phyloP scores from a whole-genome alignment of 306 rosid species.

The Vicia faba region DNA sequence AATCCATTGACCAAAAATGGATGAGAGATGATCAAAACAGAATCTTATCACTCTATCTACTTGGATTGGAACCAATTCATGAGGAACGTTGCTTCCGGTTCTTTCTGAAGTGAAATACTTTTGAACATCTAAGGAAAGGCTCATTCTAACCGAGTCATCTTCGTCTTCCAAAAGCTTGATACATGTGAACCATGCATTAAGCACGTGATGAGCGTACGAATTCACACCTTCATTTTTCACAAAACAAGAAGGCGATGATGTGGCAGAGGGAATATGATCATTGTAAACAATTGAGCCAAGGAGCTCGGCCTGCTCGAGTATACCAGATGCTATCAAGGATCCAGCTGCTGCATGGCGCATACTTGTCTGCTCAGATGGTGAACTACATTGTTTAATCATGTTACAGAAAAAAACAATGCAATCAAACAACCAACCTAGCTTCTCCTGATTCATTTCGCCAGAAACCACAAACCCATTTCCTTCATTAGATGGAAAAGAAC shows the following conservation, averaged over 20 bases:
- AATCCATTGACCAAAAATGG: slow-evolving; percentile 82
- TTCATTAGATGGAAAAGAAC: slow-evolving; percentile 47
- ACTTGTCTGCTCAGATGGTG: slow-evolving; percentile 68
- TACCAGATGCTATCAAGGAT: slow-evolving; percentile 80
- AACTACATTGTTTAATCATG: slow-evolving; percentile 61
- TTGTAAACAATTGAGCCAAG: slow-evolving; percentile 51
- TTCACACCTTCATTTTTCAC: slow-evolving; percentile 56
- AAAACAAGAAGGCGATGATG: slow-evolving; percentile 40
- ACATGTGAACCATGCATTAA: slow-evolving; percentile 81
- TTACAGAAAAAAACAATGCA: slow-evolving; percentile 61
- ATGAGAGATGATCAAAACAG: slow-evolving; percentile 81
- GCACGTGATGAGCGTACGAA: slow-evolving; percentile 64
- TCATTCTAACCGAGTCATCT: slow-evolving; percentile 70
- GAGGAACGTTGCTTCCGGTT: slow-evolving; percentile 38
- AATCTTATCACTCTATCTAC: slow-evolving; percentile 83
- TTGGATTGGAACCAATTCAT: slow-evolving; percentile 66
- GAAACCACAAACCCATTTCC: slow-evolving; percentile 32
- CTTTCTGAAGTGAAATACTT: slow-evolving; percentile 58
- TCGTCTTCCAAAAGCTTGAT: slow-evolving; percentile 94
- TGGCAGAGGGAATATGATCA: slow-evolving; percentile 43
- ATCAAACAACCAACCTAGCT: slow-evolving; percentile 42
- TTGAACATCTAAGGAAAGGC: slow-evolving; percentile 70
- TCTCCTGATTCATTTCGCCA: slow-evolving; percentile 38
- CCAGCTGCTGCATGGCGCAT: slow-evolving; percentile 84
- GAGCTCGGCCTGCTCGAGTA: slow-evolving; percentile 72